Base-by-base conservation (phyloP, 306 rosid genomes). In the Rosa lucieae region DNA sequence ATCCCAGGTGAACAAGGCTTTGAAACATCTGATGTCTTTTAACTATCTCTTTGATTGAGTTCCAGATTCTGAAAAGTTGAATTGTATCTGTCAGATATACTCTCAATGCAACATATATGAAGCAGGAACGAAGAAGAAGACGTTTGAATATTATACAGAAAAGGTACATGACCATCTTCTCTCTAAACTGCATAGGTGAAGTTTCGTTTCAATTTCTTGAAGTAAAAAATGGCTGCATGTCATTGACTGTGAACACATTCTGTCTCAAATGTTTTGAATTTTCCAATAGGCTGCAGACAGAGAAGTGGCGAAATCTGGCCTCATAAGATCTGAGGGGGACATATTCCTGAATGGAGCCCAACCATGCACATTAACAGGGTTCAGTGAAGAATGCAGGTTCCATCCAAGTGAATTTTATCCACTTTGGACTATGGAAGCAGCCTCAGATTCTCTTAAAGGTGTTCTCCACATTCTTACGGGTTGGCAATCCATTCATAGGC, bases 31-130 rank as follows among this genome's bases (percentile, higher is more conserved):
- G 42, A 65, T 77, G 53, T 39, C 23, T n/a, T 76, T 44, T 5
- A 21, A 20, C 49, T 72, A 35, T 63, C n/a, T 58, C 51, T 67
- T 61, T 35, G 65, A 55, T 43, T 70, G 62, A 70, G 65, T 32
- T 39, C 35, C 9, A 17, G 46, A 17, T 44, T 43, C 77, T 67
- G 46, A 63, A 44, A 67, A 18, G 55, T 78, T 63, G 42, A 48
- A 67, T 82, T 58, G 5, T 71, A 79, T 77, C 10, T 17, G 10
- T 73, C 88, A 92, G 94, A 85, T 92, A 87, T 92, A 84, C 85
- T 92, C 97, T 15, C 90, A 90, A 17, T 90, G 97, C 88, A 92
- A 92, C 82, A 68, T 92, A 75, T 92, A 88, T 78, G 94, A 92
- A 80, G 94, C 97, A 32, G 94, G 92, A 81, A 43, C 67, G 11